A percentile compares a stretch with the other conserved stretches of the same genome.
These are phyloP conservation scores for Claviceps paspali DNA, from an alignment of 2,329 filamentous ascomycete species.

Conservation along the genomic window DNA sequence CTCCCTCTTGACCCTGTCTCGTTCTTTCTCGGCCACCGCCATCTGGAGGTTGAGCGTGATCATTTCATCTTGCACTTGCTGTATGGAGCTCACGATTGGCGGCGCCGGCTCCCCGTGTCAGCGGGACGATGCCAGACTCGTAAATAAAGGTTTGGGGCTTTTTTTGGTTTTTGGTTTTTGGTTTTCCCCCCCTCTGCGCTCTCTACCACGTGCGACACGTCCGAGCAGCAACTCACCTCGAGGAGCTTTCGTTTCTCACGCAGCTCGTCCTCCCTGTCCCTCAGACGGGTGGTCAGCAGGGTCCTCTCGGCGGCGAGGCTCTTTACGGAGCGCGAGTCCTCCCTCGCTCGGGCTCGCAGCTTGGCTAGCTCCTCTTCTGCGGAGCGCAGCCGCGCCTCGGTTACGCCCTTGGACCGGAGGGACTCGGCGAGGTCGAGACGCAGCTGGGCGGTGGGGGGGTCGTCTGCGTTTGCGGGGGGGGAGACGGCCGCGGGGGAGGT, in stretches of 20 bases:
- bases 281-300: conserved; percentile 48
- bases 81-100: too few species aligned
- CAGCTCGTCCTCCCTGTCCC: conserved; percentile 75
- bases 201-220: too few species aligned
- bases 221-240: too few species aligned
- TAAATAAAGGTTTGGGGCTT: too few species aligned
- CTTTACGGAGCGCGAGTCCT: conserved; percentile 46
- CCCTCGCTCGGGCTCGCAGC: conserved; percentile 42
- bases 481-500: too few species aligned
- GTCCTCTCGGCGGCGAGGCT: conserved; percentile 48
- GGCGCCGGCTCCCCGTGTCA: too few species aligned
- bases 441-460: conserved; percentile 31
- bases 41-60: conserved; percentile 76
- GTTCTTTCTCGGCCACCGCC: conserved; percentile 67
- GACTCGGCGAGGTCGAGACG: conserved; percentile 61
- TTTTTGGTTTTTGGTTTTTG: too few species aligned
- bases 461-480: too few species aligned
- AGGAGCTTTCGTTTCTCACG: conserved; percentile 70
- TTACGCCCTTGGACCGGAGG: conserved; percentile 54
- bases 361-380: conserved; percentile 49
- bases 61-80: conserved; percentile 86
- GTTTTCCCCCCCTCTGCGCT: too few species aligned
- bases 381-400: conserved; percentile 47
- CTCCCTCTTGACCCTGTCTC: conserved; percentile 58
- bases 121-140: too few species aligned